Evolutionary conservation across 1,139 yeast species (phyloP), one percentile per base, ranked within the genome.

Genomic region (Suzukiozyma palmioleophila): DNA sequence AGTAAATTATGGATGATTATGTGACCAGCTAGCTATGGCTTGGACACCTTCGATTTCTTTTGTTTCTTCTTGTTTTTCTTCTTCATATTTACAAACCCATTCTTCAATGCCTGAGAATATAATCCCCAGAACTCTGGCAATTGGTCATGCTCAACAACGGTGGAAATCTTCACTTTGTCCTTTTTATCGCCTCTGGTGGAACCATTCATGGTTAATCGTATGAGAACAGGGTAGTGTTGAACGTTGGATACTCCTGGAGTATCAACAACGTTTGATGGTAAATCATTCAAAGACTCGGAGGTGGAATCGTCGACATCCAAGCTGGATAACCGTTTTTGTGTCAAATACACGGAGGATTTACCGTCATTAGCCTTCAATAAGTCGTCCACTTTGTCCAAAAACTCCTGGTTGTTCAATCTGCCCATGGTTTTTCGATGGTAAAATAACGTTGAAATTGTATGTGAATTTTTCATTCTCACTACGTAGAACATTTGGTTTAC

Each of bases 51-150:
- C 27, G 57, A 58, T 58, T 64, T 68, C 57, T 69, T 73, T 46
- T 60, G 64, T 68, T 77, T 79, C 66, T 77, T 79, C 57, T 56
- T 78, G 21, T 61, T 65, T 55, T 59, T 65, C 57, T 75, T 79
- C 51, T 62, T 75, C 44, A 84, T 56, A 9, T 86, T 79, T 26
- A 75, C 60, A 39, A 77, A 59, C 18, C 68, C 88, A 24, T 66
- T 56, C 56, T 84, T 85, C 42, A 85, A 69, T 0, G 75, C 75
- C 35, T 76, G 79, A 1, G 84, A 65, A 57, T 85, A 86, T 32
- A 77, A 78, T 30, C 61, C 59, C 95, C 95, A 86, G 55, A 86
- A 86, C 45, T 64, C 63, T 43, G 80, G 84, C 48, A 86, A 64
- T 14, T 73, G 64, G 3, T 67, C 73, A 0, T 76, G 62, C 32